Percentiles rank a stretch among this genome's conserved stretches.
Evolutionary conservation across 1,284 basidiomycete species (phyloP).

Genomic region (Athelia psychrophila): DNA sequence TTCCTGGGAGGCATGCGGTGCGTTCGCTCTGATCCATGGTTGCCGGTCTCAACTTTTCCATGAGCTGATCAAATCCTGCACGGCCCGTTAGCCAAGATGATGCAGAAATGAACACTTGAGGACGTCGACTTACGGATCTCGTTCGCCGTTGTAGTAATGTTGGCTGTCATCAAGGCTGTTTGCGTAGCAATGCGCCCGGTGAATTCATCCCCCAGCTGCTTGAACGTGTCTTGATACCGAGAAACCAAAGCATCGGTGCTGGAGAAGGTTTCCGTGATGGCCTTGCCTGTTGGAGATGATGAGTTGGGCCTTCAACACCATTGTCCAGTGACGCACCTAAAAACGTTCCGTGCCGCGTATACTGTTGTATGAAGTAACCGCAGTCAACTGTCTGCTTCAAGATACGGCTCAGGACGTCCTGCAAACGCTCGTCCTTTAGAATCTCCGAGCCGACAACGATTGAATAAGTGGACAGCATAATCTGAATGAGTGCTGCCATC

Average conservation of each 20-base stretch:
- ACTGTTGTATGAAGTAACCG: background rate
- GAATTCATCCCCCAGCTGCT: background rate
- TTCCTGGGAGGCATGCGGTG: background rate
- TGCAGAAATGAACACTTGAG: background rate
- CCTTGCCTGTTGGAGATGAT: background rate
- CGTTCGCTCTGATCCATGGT: background rate
- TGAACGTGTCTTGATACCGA: background rate
- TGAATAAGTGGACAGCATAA: background rate
- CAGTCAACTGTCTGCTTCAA: background rate
- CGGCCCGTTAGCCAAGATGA: no score
- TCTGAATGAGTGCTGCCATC: background rate
- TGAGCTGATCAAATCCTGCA: background rate
- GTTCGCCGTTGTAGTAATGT: background rate
- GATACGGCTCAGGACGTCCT: background rate
- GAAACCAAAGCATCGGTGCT: background rate
- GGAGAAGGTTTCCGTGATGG: background rate
- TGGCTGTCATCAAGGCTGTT: background rate
- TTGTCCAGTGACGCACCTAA: background rate
- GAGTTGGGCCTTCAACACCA: background rate
- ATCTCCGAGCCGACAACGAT: background rate
- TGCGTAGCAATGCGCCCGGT: background rate
- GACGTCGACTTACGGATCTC: background rate
- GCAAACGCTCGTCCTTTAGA: background rate
- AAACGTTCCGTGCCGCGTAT: background rate
- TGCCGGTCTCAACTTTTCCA: background rate